phyloP scores from a whole-genome alignment of 106 monocot species.

The Iris macrosiphon region DNA sequence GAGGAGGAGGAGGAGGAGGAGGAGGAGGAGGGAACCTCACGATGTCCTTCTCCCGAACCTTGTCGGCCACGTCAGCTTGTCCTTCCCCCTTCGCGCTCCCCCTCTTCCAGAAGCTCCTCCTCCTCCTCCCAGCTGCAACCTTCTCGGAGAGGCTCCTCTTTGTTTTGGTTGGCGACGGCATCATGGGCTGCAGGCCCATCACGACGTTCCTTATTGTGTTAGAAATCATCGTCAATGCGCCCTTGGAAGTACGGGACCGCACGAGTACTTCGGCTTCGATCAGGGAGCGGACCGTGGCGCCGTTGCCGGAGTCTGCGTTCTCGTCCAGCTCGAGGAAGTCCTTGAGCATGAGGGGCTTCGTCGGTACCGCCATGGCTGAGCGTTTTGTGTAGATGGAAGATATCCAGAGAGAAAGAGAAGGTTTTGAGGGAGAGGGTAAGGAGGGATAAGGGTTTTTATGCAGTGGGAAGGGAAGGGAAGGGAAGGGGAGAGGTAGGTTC shows the following conservation, averaged over 20 bases:
- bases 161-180: neutral
- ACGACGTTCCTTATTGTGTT: conserved; percentile 7
- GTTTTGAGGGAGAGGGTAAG: too few species aligned
- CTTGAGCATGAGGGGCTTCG: conserved; percentile 30
- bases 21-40: too few species aligned
- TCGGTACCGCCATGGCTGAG: too few species aligned
- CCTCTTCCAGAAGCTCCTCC: conserved; percentile 11
- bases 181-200: conserved; percentile 9
- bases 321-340: conserved; percentile 33
- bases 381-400: neutral
- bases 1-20: conserved; percentile 11
- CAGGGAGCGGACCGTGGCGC: conserved; percentile 24
- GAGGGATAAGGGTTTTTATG: neutral
- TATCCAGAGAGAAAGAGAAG: too few species aligned
- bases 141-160: conserved; percentile 2
- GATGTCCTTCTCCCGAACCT: conserved; percentile 9
- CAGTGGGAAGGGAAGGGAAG: neutral
- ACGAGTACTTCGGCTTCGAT: conserved; percentile 9
- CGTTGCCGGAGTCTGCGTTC: conserved; percentile 3
- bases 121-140: too few species aligned
- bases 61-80: neutral
- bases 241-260: neutral
- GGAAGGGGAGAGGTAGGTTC: conserved; percentile 17
- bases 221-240: conserved; percentile 12
- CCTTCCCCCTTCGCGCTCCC: neutral